These are phyloP conservation scores for Nyctanthes arbortristis DNA, from an alignment of 257 asterid species.

Conservation along the genomic window DNA sequence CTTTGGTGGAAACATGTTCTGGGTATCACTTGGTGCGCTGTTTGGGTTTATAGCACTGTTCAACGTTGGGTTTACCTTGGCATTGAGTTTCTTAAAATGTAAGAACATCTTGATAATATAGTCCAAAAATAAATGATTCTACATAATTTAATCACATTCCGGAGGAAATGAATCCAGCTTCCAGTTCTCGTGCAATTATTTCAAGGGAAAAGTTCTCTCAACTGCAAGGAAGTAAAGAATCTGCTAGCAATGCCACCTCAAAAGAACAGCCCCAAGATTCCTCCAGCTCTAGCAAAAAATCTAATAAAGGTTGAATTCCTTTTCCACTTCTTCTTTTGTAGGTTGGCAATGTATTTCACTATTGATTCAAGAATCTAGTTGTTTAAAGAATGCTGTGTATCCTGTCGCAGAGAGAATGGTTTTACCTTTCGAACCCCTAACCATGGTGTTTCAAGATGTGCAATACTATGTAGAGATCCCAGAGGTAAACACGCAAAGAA, in stretches of 20 bases:
- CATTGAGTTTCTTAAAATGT: conserved; percentile 52
- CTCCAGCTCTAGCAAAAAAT: conserved; percentile 20
- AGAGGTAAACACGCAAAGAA: conserved; percentile 33
- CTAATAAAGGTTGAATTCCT: conserved; percentile 33
- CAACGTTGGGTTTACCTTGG: conserved; percentile 46
- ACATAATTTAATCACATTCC: background rate
- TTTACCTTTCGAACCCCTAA: conserved; percentile 63
- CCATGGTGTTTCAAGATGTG: conserved; percentile 51
- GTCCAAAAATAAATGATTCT: background rate
- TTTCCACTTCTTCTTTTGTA: background rate
- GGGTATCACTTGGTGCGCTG: conserved; percentile 59
- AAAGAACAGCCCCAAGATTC: conserved; percentile 18
- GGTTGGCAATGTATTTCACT: background rate
- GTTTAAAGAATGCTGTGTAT: background rate
- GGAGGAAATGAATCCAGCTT: conserved; percentile 53
- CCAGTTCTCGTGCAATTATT: conserved; percentile 66
- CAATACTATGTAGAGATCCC: conserved; percentile 58
- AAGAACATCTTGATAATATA: conserved; percentile 23
- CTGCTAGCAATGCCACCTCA: conserved; percentile 9
- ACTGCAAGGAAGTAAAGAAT: conserved; percentile 37
- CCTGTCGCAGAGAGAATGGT: conserved; percentile 52
- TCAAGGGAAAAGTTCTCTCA: conserved; percentile 51
- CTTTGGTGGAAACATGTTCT: conserved; percentile 37
- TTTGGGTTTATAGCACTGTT: conserved; percentile 43
- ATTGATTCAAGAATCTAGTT: background rate